Base-by-base conservation (phyloP, 163 green algal species). In the Chlorella variabilis region DNA sequence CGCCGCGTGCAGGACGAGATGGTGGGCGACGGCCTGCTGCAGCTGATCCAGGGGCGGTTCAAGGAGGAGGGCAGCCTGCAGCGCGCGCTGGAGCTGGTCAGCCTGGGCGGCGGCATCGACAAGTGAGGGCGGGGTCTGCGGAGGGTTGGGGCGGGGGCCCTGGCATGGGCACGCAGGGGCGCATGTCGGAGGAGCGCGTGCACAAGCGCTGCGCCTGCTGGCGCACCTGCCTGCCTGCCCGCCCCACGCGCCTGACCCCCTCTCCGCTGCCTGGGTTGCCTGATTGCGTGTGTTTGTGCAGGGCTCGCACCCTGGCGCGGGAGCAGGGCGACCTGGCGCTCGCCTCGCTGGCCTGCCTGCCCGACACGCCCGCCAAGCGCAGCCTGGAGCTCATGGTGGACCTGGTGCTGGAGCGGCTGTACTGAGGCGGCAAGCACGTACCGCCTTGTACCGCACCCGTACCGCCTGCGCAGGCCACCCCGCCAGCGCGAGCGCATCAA, bases 371-470 rank as follows among this genome's bases (percentile, higher is more conserved):
- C 23, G 75, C 92, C 31, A 96, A 96, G 87, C 75, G 87, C 23
- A 97, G 91, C 9, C 86, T 99, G 85, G 83, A 94, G 75, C 77
- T 92, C 23, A 98, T 99, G 95, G 93, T 99, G 1, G 92, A 97
- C 42, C 98, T 98, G 75, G 95, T 99, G 9, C 89, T 99, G 49
- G 91, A 98, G 45, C 84, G 97, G 17, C 88, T 99, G 20, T 96
- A 97, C 78, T 99, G 84, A 89, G 45, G 45, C 45, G 45, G 45
- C 45, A 54, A 11, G 45, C 45, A 54, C 45, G 15, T n/a, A 15
- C 45, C 11, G 45, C 45, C 11, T 54, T 54, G 45, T 15, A 11
- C 54, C 54, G 23, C 23, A n/a, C 54, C n/a, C n/a, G n/a, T n/a
- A n/a, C n/a, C n/a, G 23, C 18, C 54, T 29, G 23, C 54, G n/a